Conservation (phyloP, 306 rosid species). For the Castanea crenata region DNA sequence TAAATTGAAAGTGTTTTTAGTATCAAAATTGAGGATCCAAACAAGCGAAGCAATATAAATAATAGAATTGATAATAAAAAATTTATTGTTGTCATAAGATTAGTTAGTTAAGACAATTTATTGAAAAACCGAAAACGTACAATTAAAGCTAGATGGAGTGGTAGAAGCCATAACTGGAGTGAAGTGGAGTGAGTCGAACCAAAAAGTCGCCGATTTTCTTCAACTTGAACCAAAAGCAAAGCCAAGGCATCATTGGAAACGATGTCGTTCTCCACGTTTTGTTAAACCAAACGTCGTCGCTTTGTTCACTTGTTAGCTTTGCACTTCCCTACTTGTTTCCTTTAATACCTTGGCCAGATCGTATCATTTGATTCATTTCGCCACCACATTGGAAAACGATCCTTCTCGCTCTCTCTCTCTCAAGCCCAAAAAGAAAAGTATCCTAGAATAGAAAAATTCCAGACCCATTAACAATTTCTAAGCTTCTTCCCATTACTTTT, state of each 20-base stretch:
- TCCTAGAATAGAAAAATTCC: conserved; percentile 22
- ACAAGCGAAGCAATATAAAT: no score
- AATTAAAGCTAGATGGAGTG: neutral
- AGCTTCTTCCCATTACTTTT: conserved; percentile 20
- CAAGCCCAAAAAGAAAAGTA: neutral
- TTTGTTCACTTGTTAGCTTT: neutral
- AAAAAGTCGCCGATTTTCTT: neutral
- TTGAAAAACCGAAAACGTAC: no score
- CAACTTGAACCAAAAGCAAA: no score
- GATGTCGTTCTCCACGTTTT: neutral
- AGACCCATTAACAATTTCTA: conserved; percentile 20
- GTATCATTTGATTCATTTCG: neutral
- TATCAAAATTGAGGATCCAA: no score
- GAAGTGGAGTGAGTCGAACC: no score
- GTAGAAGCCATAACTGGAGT: no score
- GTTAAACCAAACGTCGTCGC: conserved; percentile 18
- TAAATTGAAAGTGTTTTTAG: no score
- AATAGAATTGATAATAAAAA: no score
- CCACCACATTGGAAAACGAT: conserved; percentile 29
- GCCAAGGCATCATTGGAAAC: neutral
- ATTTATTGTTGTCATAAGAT: no score
- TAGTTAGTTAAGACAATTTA: no score
- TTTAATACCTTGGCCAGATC: neutral
- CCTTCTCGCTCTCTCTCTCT: neutral
- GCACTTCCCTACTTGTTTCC: neutral